Percentiles rank a stretch among this genome's conserved stretches.
These are phyloP conservation scores for Alternaria incomplexa DNA, from an alignment of 2,329 filamentous ascomycete genomes.

Conservation along the genomic window DNA sequence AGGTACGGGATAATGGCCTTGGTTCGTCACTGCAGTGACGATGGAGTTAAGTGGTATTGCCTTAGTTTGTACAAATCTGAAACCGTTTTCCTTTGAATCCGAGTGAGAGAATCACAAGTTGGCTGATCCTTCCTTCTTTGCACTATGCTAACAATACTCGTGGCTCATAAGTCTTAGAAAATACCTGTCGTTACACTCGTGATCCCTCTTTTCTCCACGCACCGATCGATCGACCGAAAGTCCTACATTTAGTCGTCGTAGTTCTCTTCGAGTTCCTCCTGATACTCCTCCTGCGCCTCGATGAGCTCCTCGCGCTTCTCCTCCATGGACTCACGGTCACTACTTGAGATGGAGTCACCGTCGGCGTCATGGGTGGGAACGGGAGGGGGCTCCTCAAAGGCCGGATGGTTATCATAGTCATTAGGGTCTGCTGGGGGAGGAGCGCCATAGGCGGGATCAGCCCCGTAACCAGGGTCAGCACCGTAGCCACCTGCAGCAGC, in stretches of 20 bases:
- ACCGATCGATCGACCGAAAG: not conserved
- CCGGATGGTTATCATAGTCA: constrained; percentile 18
- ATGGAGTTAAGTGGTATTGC: not conserved
- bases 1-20: not conserved
- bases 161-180: not conserved
- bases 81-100: not conserved
- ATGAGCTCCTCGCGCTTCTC: constrained; percentile 61
- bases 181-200: not conserved
- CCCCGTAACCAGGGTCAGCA: constrained; percentile 15
- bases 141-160: constrained; percentile 14
- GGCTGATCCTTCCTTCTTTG: constrained; percentile 7
- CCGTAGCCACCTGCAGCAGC: constrained; percentile 16
- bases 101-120: constrained; percentile 16
- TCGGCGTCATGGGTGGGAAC: constrained; percentile 52
- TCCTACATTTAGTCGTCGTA: constrained; percentile 28
- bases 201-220: not conserved
- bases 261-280: constrained; percentile 53
- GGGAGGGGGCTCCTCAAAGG: constrained; percentile 37
- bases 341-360: constrained; percentile 48
- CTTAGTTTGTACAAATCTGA: not conserved
- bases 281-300: constrained; percentile 60
- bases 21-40: not conserved
- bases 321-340: constrained; percentile 53
- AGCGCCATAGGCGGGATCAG: constrained; percentile 16
- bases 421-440: constrained; percentile 22